A percentile compares a stretch with the other conserved stretches of the same genome.
phyloP scores from a whole-genome alignment of 257 asterid genomes.

The Lantana camara region DNA sequence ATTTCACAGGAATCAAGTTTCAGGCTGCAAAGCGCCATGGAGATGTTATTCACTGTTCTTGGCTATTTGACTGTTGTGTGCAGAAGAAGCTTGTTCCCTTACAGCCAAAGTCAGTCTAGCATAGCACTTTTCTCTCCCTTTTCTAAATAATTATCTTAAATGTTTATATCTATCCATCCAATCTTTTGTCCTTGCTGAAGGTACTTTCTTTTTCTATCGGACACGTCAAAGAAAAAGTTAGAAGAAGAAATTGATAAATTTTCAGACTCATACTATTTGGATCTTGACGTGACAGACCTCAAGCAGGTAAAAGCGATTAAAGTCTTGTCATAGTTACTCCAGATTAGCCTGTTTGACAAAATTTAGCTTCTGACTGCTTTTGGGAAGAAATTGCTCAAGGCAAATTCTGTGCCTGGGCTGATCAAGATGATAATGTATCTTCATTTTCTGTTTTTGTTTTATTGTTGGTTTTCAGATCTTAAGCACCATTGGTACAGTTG shows the following conservation, averaged over 20 bases:
- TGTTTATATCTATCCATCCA: slow-evolving; percentile 12
- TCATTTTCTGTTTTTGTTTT: slow-evolving; percentile 28
- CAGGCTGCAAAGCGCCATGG: slow-evolving; percentile 90
- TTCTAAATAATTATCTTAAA: slow-evolving; percentile 11
- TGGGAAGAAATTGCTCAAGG: slow-evolving; percentile 17
- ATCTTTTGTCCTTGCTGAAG: slow-evolving; percentile 39
- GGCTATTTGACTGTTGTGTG: slow-evolving; percentile 82
- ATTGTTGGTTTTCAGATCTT: slow-evolving; percentile 56
- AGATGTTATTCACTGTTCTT: slow-evolving; percentile 82
- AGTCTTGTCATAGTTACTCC: slow-evolving; percentile 15
- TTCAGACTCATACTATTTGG: slow-evolving; percentile 75
- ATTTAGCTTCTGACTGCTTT: slow-evolving; percentile 9
- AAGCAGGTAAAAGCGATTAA: slow-evolving; percentile 56
- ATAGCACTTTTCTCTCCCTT: slow-evolving; percentile 13
- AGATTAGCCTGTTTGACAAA: slow-evolving; percentile 17
- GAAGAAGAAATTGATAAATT: slow-evolving; percentile 84
- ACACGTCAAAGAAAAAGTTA: slow-evolving; percentile 65
- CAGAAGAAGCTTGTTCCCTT: slow-evolving; percentile 80
- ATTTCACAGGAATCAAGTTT: slow-evolving; percentile 82
- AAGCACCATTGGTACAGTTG: slow-evolving; percentile 43
- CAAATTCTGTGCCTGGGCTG: too few species aligned
- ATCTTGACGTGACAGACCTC: slow-evolving; percentile 60
- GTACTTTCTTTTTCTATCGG: slow-evolving; percentile 82
- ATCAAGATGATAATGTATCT: too few species aligned
- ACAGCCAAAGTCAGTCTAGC: slow-evolving; percentile 69